Evolutionary conservation across 768 basidiomycete species (phyloP).

Genomic region (Tremella fuciformis): DNA sequence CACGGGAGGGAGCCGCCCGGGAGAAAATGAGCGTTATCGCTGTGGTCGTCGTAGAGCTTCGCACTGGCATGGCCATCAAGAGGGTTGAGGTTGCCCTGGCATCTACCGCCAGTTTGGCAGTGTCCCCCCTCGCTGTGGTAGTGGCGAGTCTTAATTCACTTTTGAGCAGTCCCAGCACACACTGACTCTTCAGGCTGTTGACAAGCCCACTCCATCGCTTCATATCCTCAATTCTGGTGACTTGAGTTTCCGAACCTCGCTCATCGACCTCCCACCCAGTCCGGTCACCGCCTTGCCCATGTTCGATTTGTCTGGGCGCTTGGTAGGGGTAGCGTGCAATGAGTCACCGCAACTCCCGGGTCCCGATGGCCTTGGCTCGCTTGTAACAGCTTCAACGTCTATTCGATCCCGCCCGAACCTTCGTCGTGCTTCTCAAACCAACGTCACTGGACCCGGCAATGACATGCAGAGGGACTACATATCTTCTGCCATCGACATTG

Average conservation of each 20-base stretch:
- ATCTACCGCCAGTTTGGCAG: constrained; percentile 5
- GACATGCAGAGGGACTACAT: constrained; percentile 11
- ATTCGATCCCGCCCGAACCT: neutral
- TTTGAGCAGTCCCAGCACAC: too few relatives aligned
- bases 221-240: constrained; percentile 24
- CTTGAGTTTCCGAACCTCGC: constrained; percentile 10
- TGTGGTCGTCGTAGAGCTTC: constrained; percentile 20
- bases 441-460: neutral
- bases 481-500: constrained; percentile 36
- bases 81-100: constrained; percentile 24
- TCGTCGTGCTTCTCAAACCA: constrained; percentile 3
- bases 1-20: constrained; percentile 3
- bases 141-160: constrained; percentile 21
- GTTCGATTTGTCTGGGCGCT: constrained; percentile 28
- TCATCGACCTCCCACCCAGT: constrained; percentile 13
- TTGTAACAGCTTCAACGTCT: constrained; percentile 25
- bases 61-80: constrained; percentile 22
- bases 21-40: constrained; percentile 8
- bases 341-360: constrained; percentile 26
- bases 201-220: constrained; percentile 24
- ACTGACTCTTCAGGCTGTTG: constrained; percentile 15
- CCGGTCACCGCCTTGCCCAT: constrained; percentile 20
- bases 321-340: constrained; percentile 29
- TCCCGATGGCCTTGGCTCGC: constrained; percentile 32
- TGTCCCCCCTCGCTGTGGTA: constrained; percentile 20